These are phyloP conservation scores for Acanthamoeba castellanii DNA, from an alignment of 208 protist genomes.

Conservation along the genomic window DNA sequence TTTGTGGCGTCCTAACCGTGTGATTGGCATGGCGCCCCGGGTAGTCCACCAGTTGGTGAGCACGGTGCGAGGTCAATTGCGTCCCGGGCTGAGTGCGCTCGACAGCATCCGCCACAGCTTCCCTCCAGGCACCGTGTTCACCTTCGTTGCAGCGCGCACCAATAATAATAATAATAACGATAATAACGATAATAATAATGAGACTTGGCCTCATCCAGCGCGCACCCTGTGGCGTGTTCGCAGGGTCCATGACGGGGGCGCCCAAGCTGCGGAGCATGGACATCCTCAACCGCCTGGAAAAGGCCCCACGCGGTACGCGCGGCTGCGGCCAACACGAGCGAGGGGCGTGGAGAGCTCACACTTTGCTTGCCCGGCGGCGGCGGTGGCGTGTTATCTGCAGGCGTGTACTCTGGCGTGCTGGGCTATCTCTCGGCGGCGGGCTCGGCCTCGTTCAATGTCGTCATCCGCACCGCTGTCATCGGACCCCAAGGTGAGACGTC, in stretches of 20 bases:
- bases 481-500: neutral
- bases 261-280: constrained; percentile 85
- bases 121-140: constrained; percentile 57
- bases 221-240: too few relatives aligned
- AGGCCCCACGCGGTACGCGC: neutral
- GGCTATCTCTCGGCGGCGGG: constrained; percentile 84
- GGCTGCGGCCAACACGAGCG: too few relatives aligned
- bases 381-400: neutral
- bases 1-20: too few relatives aligned
- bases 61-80: constrained; percentile 79
- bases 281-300: constrained; percentile 77
- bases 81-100: neutral
- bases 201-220: too few relatives aligned
- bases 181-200: too few relatives aligned
- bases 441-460: constrained; percentile 81
- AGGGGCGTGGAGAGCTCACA: too few relatives aligned
- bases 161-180: too few relatives aligned
- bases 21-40: neutral
- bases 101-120: constrained; percentile 31
- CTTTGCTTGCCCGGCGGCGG: too few relatives aligned
- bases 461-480: constrained; percentile 85
- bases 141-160: neutral
- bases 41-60: constrained; percentile 85
- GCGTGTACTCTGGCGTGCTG: constrained; percentile 85
- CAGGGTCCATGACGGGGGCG: constrained; percentile 88